Evolutionary conservation across 2,329 filamentous ascomycete genomes (phyloP).

Genomic region (Magnaporthiopsis rhizophila): DNA sequence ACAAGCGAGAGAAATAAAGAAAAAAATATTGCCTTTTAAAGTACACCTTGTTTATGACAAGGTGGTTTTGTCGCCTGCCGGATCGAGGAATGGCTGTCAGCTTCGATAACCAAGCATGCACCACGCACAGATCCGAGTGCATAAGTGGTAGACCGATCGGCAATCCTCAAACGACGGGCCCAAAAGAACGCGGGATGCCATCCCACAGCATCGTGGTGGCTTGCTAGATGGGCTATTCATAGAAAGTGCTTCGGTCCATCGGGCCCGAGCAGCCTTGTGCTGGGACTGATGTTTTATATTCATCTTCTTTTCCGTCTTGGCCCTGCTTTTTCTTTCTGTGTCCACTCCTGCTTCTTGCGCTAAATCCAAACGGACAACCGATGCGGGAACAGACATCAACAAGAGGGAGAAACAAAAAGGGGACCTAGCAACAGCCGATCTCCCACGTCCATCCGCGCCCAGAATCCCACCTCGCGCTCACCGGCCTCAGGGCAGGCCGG

Average conservation of each 20-base stretch:
- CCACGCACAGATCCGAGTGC: no score
- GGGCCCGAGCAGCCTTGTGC: background rate
- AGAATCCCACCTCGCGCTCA: background rate
- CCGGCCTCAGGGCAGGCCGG: background rate
- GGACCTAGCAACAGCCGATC: background rate
- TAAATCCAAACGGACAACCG: no score
- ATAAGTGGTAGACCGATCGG: background rate
- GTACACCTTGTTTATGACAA: no score
- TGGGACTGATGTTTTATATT: background rate
- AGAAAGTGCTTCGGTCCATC: background rate
- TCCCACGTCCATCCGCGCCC: background rate
- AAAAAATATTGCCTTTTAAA: background rate
- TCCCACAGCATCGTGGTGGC: background rate
- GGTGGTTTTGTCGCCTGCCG: no score
- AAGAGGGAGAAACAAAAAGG: no score
- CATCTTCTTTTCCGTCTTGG: background rate
- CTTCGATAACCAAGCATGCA: background rate
- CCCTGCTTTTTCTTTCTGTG: background rate
- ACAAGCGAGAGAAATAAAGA: background rate
- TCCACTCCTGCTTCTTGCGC: background rate
- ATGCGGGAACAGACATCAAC: no score
- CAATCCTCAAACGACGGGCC: background rate
- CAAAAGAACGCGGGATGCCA: background rate
- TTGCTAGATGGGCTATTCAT: background rate
- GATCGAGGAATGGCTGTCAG: background rate